These are phyloP conservation scores for Globisporangium cystogenes DNA, from an alignment of 352 stramenopile species.

Conservation along the genomic window DNA sequence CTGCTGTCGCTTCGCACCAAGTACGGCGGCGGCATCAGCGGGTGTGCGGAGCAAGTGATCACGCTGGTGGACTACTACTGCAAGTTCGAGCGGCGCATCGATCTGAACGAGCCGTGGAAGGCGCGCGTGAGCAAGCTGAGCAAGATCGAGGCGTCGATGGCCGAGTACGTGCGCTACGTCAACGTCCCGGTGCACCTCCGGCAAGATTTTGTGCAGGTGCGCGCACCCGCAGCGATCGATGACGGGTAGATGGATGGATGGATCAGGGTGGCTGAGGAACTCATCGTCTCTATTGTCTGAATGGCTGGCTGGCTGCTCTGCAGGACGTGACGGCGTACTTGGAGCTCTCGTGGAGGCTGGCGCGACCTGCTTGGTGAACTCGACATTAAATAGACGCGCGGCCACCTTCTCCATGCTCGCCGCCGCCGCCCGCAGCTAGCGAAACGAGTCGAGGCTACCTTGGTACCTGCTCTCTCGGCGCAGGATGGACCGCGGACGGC, in stretches of 20 bases:
- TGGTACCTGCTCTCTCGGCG: constrained; percentile 51
- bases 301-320: neutral
- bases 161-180: constrained; percentile 59
- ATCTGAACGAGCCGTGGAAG: constrained; percentile 71
- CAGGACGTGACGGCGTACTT: constrained; percentile 28
- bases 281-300: constrained; percentile 1
- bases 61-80: constrained; percentile 82
- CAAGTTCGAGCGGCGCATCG: constrained; percentile 65
- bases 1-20: constrained; percentile 44
- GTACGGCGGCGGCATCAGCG: constrained; percentile 50
- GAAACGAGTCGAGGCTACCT: constrained; percentile 21
- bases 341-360: constrained; percentile 23
- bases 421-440: neutral
- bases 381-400: constrained; percentile 1
- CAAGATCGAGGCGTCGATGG: constrained; percentile 71
- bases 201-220: constrained; percentile 58
- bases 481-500: constrained; percentile 33
- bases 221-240: neutral
- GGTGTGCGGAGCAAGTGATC: constrained; percentile 72
- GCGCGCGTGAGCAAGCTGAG: constrained; percentile 53
- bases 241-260: too few species aligned
- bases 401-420: neutral
- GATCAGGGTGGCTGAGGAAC: neutral
- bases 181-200: constrained; percentile 47
- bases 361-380: constrained; percentile 4